Percentiles rank a stretch among this genome's conserved stretches.
phyloP scores from a whole-genome alignment of 371 early-diverging fungal genomes.

The Mortierella sp. region DNA sequence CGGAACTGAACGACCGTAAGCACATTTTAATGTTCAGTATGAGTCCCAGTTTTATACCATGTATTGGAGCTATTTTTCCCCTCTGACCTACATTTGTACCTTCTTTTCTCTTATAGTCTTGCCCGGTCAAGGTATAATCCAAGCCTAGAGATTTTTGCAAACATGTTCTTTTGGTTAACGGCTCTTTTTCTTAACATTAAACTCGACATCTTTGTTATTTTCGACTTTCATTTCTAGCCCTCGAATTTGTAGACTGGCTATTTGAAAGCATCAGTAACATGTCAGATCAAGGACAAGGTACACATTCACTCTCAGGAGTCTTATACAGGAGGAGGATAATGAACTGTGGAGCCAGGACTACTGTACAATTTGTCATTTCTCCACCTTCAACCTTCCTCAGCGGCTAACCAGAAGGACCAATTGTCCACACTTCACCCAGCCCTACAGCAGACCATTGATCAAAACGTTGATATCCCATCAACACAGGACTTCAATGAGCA shows the following conservation, averaged over 20 bases:
- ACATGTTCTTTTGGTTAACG: neutral
- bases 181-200: neutral
- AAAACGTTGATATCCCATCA: neutral
- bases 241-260: constrained; percentile 46
- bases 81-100: neutral
- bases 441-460: neutral
- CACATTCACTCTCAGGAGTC: neutral
- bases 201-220: neutral
- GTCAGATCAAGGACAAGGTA: constrained; percentile 22
- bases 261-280: constrained; percentile 19
- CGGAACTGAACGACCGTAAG: constrained; percentile 49
- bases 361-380: neutral
- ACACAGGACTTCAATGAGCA: neutral
- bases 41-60: too few species aligned
- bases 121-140: constrained; percentile 34
- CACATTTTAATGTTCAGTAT: neutral
- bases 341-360: neutral
- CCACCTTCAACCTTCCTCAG: constrained; percentile 1
- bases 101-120: constrained; percentile 14
- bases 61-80: neutral
- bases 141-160: neutral
- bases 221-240: constrained; percentile 15
- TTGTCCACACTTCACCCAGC: constrained; percentile 1
- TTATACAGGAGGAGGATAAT: constrained; percentile 2
- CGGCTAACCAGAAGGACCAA: constrained; percentile 13